phyloP scores from a whole-genome alignment of 441 rosid species.

The Populus hybrid region DNA sequence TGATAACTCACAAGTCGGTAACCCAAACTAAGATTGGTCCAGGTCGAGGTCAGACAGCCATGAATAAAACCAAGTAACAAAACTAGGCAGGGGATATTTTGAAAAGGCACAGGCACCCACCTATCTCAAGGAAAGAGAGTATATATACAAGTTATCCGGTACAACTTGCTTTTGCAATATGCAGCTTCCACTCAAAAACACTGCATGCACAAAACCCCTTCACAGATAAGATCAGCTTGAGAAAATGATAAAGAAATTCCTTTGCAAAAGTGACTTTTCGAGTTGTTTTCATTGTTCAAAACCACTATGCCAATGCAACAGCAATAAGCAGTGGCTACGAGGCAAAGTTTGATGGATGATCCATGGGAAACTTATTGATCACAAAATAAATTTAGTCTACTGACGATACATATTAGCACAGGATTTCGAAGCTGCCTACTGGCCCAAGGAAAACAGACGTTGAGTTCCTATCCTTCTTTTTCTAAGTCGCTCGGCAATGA shows the following conservation, averaged over 20 bases:
- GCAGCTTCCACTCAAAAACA: slow-evolving; percentile 8
- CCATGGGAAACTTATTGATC: slow-evolving; percentile 16
- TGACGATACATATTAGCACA: not conserved
- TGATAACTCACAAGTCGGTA: too few relatives aligned
- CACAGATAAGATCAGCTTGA: not conserved
- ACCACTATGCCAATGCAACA: not conserved
- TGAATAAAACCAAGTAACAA: too few relatives aligned
- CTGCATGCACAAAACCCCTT: not conserved
- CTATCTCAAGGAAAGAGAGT: too few relatives aligned
- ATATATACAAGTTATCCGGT: not conserved
- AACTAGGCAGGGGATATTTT: too few relatives aligned
- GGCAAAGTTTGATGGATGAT: not conserved
- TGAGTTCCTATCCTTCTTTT: slow-evolving; percentile 53
- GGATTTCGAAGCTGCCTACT: slow-evolving; percentile 11
- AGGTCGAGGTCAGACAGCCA: too few relatives aligned
- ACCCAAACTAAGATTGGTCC: too few relatives aligned
- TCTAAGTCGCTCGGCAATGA: slow-evolving; percentile 64
- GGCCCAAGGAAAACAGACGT: slow-evolving; percentile 27
- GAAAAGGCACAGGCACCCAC: too few relatives aligned
- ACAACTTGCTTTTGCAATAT: not conserved
- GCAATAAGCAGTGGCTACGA: not conserved
- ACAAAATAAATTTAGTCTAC: slow-evolving; percentile 7
- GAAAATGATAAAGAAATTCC: not conserved
- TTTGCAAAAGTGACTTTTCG: not conserved
- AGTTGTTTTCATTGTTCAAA: not conserved